Base-by-base conservation (phyloP, 257 asterid species). In the Fraxinus excelsior region DNA sequence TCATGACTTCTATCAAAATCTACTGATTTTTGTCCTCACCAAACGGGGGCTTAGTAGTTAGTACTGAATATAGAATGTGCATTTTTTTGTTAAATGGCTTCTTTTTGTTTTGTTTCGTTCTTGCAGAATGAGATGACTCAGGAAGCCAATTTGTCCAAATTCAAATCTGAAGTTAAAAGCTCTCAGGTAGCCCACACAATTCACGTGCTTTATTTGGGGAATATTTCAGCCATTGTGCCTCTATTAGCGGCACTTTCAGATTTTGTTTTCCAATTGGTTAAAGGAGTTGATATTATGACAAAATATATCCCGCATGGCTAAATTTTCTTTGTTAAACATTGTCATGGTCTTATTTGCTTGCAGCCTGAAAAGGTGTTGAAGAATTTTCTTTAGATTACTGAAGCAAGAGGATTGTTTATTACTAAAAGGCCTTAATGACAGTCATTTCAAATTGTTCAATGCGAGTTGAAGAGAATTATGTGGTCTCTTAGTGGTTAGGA, bases 151-250 rank as follows among this genome's bases (percentile, higher is more conserved):
- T 81, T 95, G 76, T 84, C 97, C 79, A 88, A 85, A 83, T 95
- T 95, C 92, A 90, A 90, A 76, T 86, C 93, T 7, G 96, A 90
- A 83, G 90, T 95, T 75, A 91, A 89, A 84, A 89, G 91, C 80
- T 93, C 97, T 58, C 99, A 93, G 99, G 99, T 91, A 86, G 29
- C 53, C 3, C 38, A 26, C 60, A 28, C 28, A 10, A 28, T 60
- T 67, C 60, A 1, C 70, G n/a, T 56, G 16, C 56, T 31, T 71
- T 46, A 13, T 70, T 53, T 42, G 7, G 51, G 2, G 34, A 21
- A 56, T 26, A 44, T 5, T 56, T 34, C 29, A 56, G 25, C 46
- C 10, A 21, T 51, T 40, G 71, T 26, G 67, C 19, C 19, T 69
- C 67, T 5, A 29, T n/a, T 4, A 40, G 16, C n/a, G 37, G 4